Evolutionary conservation across 352 stramenopile genomes (phyloP).

Genomic region (Peronosclerospora sorghi): DNA sequence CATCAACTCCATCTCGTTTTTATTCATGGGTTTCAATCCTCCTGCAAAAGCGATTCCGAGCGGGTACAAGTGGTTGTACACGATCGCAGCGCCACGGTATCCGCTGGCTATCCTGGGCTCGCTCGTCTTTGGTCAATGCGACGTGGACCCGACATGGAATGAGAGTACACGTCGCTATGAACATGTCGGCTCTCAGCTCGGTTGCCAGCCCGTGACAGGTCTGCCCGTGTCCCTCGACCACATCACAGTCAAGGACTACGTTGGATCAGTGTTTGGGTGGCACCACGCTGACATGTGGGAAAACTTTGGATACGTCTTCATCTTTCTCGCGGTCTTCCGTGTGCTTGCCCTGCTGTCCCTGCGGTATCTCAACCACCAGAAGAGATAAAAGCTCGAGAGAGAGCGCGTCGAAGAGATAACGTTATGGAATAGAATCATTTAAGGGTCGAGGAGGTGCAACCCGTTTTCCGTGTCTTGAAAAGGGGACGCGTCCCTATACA

Average conservation of each 20-base stretch:
- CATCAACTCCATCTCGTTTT: conserved; percentile 15
- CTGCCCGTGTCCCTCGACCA: conserved; percentile 10
- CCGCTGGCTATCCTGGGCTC: conserved; percentile 8
- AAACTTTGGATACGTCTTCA: conserved; percentile 21
- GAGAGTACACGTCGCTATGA: conserved; percentile 6
- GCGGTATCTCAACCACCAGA: conserved; percentile 1
- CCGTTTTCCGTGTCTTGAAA: too few species aligned
- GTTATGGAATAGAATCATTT: too few species aligned
- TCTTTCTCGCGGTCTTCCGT: conserved; percentile 1
- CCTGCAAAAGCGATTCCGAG: conserved; percentile 17
- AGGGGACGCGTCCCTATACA: too few species aligned
- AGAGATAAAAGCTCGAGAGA: too few species aligned
- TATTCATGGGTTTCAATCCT: conserved; percentile 24
- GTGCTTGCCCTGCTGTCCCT: not conserved
- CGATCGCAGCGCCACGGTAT: conserved; percentile 22
- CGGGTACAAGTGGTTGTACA: conserved; percentile 5
- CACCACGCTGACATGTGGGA: conserved; percentile 22
- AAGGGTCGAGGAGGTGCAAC: too few species aligned
- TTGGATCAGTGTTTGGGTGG: conserved; percentile 16
- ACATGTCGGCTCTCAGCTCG: conserved; percentile 11
- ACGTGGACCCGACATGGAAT: conserved; percentile 17
- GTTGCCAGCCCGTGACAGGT: conserved; percentile 9
- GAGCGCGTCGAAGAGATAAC: too few species aligned
- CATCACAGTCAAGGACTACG: conserved; percentile 2
- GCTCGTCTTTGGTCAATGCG: conserved; percentile 19